A percentile compares a stretch with the other conserved stretches of the same genome.
Conservation (phyloP, 1,284 basidiomycete species). For the Neonothopanus nambi region DNA sequence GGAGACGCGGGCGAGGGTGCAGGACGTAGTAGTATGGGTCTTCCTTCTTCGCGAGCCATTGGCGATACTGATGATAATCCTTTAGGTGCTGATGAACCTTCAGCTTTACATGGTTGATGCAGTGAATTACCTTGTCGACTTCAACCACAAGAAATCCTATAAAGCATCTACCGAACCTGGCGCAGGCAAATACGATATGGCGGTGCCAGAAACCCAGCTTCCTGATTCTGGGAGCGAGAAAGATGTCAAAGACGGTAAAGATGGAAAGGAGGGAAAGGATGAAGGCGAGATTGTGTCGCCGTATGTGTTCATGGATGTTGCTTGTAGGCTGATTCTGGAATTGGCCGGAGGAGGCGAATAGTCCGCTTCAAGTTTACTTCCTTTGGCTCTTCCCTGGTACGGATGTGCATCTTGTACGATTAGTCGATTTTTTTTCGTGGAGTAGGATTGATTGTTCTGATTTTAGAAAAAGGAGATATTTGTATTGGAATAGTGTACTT, state of each 20-base stretch:
- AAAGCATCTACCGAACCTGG: slow-evolving; percentile 60
- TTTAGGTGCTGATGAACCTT: slow-evolving; percentile 91
- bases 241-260: neutral
- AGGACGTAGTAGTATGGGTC: slow-evolving; percentile 81
- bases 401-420: too few relatives aligned
- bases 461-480: too few relatives aligned
- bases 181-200: slow-evolving; percentile 67
- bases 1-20: slow-evolving; percentile 88
- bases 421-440: too few relatives aligned
- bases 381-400: neutral
- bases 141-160: slow-evolving; percentile 95
- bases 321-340: slow-evolving; percentile 80
- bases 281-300: slow-evolving; percentile 88
- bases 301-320: slow-evolving; percentile 96
- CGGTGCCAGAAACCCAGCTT: slow-evolving; percentile 29
- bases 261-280: slow-evolving; percentile 29
- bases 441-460: too few relatives aligned
- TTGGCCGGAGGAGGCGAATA: slow-evolving; percentile 64
- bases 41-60: slow-evolving; percentile 5
- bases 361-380: neutral
- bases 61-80: slow-evolving; percentile 5
- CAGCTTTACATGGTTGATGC: slow-evolving; percentile 96
- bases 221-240: slow-evolving; percentile 2
- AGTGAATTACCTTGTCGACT: slow-evolving; percentile 97
- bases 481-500: too few relatives aligned